A percentile compares a stretch with the other conserved stretches of the same genome.
phyloP scores from a whole-genome alignment of 257 asterid genomes.

The Schizonepeta tenuifolia region DNA sequence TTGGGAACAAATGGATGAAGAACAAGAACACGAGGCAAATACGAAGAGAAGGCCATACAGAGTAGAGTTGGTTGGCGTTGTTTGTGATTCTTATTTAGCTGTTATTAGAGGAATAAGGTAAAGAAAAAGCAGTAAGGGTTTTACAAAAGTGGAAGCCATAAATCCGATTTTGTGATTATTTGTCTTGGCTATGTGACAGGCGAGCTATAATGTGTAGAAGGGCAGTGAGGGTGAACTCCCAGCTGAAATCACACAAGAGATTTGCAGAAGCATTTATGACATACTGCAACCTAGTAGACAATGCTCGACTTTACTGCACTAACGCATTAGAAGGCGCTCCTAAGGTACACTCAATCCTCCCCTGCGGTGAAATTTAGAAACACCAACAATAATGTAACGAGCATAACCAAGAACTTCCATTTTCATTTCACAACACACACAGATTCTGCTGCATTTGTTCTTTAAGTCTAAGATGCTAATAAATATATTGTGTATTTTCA shows the following conservation, averaged over 20 bases:
- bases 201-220: constrained; percentile 91
- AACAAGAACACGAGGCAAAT: constrained; percentile 56
- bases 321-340: constrained; percentile 89
- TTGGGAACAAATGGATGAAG: constrained; percentile 90
- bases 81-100: constrained; percentile 89
- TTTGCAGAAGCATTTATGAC: constrained; percentile 80
- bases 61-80: constrained; percentile 87
- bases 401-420: neutral
- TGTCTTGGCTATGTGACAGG: constrained; percentile 46
- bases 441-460: neutral
- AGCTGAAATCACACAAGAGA: constrained; percentile 85
- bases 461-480: constrained; percentile 26
- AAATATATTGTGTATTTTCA: constrained; percentile 14
- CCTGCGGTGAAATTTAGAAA: neutral
- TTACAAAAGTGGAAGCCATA: neutral
- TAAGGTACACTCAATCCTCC: constrained; percentile 71
- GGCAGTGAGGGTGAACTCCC: constrained; percentile 91
- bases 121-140: too few relatives aligned
- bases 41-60: constrained; percentile 85
- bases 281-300: constrained; percentile 82
- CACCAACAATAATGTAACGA: too few relatives aligned
- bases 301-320: constrained; percentile 76
- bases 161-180: neutral
- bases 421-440: neutral
- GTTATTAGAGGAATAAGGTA: constrained; percentile 91